Base-by-base conservation (phyloP, 805 yeast genomes). In the Kazachstania kunashirensis region DNA sequence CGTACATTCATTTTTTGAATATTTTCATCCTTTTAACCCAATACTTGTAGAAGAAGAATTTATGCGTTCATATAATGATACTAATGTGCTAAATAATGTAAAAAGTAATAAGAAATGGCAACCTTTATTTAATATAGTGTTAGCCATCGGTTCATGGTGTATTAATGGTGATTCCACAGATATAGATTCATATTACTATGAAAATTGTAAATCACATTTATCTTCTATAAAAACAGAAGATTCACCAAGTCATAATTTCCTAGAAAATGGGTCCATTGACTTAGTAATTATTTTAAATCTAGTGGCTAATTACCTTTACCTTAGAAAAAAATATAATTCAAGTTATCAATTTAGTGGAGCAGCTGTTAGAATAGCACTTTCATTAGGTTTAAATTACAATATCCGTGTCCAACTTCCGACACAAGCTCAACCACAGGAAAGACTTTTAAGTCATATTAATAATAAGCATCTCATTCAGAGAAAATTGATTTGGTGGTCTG, bases 131-230 rank as follows among this genome's bases (percentile, higher is more conserved):
- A 71, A 77, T 47, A 67, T 78, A 0, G 74, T 78, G 0, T 52
- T 77, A 19, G 80, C 82, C 0, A 56, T 79, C n/a, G 86, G 85
- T 12, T 70, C 82, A 17, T 78, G 82, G 79, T 75, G 81, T 50
- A 43, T 69, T 9, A 67, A 71, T 45, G 79, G 78, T 11, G 79
- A 75, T 43, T 53, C 53, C 5, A 49, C 64, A 13, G 66, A 65
- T 37, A 61, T 68, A 28, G 83, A 78, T 48, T 42, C 75, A 24
- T 61, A 69, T 31, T 79, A 76, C 42, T 79, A 75, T 47, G 68
- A 68, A 33, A 63, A 70, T 41, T 77, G 78, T 15, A 67, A 71
- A 52, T 56, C 61, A 9, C 57, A 59, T 19, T 5, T 28, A 6
- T 30, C 25, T 6, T 30, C 33, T 3, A 19, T 16, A 5, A 20